phyloP scores from a whole-genome alignment of 495 filamentous ascomycete species.

The Poronia punctata region DNA sequence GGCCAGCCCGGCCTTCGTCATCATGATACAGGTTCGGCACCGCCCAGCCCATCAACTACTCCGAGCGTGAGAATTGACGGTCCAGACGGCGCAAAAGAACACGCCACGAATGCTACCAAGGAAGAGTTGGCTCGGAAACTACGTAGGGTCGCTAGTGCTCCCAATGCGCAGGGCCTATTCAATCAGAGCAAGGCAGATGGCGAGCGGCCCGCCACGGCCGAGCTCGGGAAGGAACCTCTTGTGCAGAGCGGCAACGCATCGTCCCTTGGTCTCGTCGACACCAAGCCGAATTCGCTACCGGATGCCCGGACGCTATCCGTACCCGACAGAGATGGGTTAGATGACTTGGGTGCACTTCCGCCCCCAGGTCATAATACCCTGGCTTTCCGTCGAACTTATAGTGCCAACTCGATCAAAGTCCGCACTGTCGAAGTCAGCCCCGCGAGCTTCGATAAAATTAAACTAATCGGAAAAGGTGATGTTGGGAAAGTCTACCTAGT shows the following conservation, averaged over 20 bases:
- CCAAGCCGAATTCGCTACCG: slow-evolving; percentile 22
- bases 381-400: slow-evolving; percentile 90
- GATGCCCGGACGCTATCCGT: slow-evolving; percentile 26
- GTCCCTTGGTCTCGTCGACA: slow-evolving; percentile 47
- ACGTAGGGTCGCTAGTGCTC: slow-evolving; percentile 88
- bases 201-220: slow-evolving; percentile 71
- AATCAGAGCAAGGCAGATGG: slow-evolving; percentile 51
- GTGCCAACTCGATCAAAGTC: slow-evolving; percentile 98
- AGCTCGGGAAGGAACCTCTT: slow-evolving; percentile 71
- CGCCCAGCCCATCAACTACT: slow-evolving; percentile 91
- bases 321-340: slow-evolving; percentile 33
- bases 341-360: slow-evolving; percentile 40
- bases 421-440: slow-evolving; percentile 94
- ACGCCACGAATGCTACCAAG: slow-evolving; percentile 74
- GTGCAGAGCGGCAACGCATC: slow-evolving; percentile 49
- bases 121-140: slow-evolving; percentile 90
- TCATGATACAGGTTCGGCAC: slow-evolving; percentile 91
- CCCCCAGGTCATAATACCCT: slow-evolving; percentile 45
- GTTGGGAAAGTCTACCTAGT: slow-evolving; percentile 98
- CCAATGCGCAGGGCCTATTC: slow-evolving; percentile 94
- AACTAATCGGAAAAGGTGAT: slow-evolving; percentile 96
- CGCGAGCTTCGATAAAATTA: slow-evolving; percentile 97
- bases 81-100: slow-evolving; percentile 53
- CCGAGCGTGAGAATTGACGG: slow-evolving; percentile 68
- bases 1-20: slow-evolving; percentile 88